Evolutionary conservation across 495 filamentous ascomycete species (phyloP).

Genomic region (Penicillium herquei): DNA sequence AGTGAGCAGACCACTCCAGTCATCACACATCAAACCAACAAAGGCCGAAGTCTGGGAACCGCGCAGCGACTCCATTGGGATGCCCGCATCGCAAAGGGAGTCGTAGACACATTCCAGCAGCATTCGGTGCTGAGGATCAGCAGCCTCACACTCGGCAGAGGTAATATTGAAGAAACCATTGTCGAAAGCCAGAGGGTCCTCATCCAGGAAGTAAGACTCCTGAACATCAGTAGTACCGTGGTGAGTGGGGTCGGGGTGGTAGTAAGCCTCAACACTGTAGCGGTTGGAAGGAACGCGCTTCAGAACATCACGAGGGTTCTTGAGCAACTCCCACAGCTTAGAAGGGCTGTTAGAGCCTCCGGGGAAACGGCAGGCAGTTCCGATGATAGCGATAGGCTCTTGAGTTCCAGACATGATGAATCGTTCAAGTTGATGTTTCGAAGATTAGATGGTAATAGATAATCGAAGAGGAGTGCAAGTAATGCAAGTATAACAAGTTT

Average conservation of each 20-base stretch:
- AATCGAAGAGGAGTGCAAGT: too few species aligned
- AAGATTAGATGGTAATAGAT: too few species aligned
- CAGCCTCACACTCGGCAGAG: constrained; percentile 17
- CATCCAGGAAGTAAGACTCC: neutral
- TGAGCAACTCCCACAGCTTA: neutral
- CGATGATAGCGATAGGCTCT: constrained; percentile 13
- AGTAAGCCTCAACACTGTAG: neutral
- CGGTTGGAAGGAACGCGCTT: neutral
- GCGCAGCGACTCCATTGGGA: neutral
- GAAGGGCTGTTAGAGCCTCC: neutral
- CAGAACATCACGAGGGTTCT: neutral
- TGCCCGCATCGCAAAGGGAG: neutral
- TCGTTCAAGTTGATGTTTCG: neutral
- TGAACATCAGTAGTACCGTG: neutral
- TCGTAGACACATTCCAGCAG: constrained; percentile 1
- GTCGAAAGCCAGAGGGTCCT: neutral
- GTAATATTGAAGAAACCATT: neutral
- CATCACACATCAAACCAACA: constrained; percentile 1
- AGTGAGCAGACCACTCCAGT: neutral
- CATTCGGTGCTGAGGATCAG: neutral
- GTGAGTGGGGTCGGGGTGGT: neutral
- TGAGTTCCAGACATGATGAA: neutral
- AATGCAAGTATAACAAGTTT: too few species aligned
- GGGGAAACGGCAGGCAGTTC: constrained; percentile 1
- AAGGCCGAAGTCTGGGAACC: neutral